Evolutionary conservation across 2,329 filamentous ascomycete species (phyloP).

Genomic region (Calonectria honghensis): DNA sequence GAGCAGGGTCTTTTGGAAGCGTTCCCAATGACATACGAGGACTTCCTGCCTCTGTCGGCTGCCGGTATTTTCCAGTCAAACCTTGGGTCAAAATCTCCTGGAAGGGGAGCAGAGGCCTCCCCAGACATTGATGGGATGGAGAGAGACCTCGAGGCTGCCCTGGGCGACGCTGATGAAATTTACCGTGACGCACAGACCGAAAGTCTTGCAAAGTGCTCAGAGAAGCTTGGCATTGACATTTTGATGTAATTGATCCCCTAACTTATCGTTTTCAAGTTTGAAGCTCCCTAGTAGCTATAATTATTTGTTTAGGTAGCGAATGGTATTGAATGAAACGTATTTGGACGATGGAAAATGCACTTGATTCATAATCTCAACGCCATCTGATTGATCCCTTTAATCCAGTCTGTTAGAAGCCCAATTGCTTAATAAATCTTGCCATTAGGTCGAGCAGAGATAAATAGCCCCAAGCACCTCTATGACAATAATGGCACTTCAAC

Average conservation of each 20-base stretch:
- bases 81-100: slow-evolving; percentile 47
- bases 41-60: slow-evolving; percentile 71
- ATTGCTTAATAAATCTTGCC: background rate
- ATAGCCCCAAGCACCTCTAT: background rate
- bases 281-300: background rate
- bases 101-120: slow-evolving; percentile 12
- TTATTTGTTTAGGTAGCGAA: background rate
- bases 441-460: background rate
- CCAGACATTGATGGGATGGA: slow-evolving; percentile 43
- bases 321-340: background rate
- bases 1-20: slow-evolving; percentile 58
- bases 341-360: background rate
- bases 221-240: slow-evolving; percentile 35
- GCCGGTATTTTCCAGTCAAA: slow-evolving; percentile 71
- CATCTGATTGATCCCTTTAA: background rate
- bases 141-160: slow-evolving; percentile 25
- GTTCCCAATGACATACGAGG: slow-evolving; percentile 70
- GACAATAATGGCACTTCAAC: background rate
- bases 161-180: slow-evolving; percentile 44
- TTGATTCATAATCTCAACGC: background rate
- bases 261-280: background rate
- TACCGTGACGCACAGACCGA: slow-evolving; percentile 40
- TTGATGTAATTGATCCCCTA: slow-evolving; percentile 8
- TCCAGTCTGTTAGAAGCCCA: background rate
- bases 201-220: slow-evolving; percentile 53